Conservation (phyloP, 164 flowering plant species). For the Taxillus chinensis region DNA sequence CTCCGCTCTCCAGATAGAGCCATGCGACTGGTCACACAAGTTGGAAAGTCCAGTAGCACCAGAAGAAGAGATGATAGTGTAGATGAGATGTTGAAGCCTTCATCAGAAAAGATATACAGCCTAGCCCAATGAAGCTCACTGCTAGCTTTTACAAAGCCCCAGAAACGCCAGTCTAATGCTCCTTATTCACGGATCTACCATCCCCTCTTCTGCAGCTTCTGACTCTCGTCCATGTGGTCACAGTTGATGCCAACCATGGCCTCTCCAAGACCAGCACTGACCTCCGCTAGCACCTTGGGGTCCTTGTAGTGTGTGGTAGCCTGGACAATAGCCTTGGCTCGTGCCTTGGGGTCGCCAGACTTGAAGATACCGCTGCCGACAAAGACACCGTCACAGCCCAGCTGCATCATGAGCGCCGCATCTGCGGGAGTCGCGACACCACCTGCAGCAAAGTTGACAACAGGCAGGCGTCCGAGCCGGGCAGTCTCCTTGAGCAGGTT, state of each 20-base stretch:
- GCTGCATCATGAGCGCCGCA: constrained; percentile 45
- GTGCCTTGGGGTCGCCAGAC: constrained; percentile 15
- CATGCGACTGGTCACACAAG: no score
- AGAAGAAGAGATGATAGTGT: no score
- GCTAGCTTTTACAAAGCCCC: no score
- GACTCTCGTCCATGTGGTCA: neutral
- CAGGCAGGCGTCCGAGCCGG: constrained; percentile 39
- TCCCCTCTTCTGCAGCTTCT: no score
- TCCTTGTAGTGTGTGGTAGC: constrained; percentile 13
- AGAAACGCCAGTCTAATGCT: no score
- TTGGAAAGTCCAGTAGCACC: no score
- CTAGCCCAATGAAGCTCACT: no score
- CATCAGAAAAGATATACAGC: no score
- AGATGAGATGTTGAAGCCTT: no score
- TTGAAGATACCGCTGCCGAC: constrained; percentile 39
- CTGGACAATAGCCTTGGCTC: constrained; percentile 21
- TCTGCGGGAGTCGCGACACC: constrained; percentile 43
- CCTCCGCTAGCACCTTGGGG: constrained; percentile 11
- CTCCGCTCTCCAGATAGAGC: no score
- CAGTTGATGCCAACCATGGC: neutral
- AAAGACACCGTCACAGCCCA: constrained; percentile 46
- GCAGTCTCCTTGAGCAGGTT: constrained; percentile 36
- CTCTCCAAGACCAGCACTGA: constrained; percentile 6
- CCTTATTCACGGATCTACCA: no score
- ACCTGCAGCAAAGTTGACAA: constrained; percentile 40